Percentiles rank a stretch among this genome's conserved stretches.
These are phyloP conservation scores for Sechiopsis laciniata DNA, from an alignment of 306 rosid species.

Conservation along the genomic window DNA sequence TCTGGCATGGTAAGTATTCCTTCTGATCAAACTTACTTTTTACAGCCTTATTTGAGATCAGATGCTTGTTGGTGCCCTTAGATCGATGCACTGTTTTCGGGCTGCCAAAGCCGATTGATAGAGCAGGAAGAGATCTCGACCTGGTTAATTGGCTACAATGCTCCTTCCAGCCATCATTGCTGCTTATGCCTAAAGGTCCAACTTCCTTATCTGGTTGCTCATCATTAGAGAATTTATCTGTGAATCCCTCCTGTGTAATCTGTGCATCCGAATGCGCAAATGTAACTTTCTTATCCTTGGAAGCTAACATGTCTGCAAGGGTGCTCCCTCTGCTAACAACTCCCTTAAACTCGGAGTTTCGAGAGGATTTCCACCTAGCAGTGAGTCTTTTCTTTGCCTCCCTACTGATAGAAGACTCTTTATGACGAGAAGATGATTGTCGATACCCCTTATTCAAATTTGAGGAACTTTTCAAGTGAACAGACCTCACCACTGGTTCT, in stretches of 20 bases:
- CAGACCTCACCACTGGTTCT: slow-evolving; percentile 43
- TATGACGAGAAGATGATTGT: slow-evolving; percentile 44
- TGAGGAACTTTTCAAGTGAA: slow-evolving; percentile 35
- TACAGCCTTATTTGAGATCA: slow-evolving; percentile 33
- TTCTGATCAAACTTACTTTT: slow-evolving; percentile 36
- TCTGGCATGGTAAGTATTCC: slow-evolving; percentile 30
- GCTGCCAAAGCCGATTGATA: slow-evolving; percentile 54
- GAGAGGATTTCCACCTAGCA: slow-evolving; percentile 82
- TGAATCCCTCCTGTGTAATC: slow-evolving; percentile 27
- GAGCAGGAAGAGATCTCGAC: slow-evolving; percentile 76
- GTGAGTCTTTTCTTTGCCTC: slow-evolving; percentile 95
- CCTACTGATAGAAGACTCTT: slow-evolving; percentile 72
- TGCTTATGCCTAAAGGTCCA: slow-evolving; percentile 92
- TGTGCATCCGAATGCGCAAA: slow-evolving; percentile 30
- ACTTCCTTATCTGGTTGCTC: slow-evolving; percentile 38
- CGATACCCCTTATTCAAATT: slow-evolving; percentile 39
- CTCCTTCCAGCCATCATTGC: slow-evolving; percentile 92
- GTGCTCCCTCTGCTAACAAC: slow-evolving; percentile 62
- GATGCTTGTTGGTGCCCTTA: slow-evolving; percentile 46
- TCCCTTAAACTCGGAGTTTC: slow-evolving; percentile 38
- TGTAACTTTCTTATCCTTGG: slow-evolving; percentile 47
- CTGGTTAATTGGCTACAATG: slow-evolving; percentile 50
- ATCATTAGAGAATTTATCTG: slow-evolving; percentile 35
- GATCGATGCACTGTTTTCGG: slow-evolving; percentile 33
- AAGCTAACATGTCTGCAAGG: slow-evolving; percentile 85